Conservation (phyloP, 2,329 filamentous ascomycete species). For the Fusarium compactum region DNA sequence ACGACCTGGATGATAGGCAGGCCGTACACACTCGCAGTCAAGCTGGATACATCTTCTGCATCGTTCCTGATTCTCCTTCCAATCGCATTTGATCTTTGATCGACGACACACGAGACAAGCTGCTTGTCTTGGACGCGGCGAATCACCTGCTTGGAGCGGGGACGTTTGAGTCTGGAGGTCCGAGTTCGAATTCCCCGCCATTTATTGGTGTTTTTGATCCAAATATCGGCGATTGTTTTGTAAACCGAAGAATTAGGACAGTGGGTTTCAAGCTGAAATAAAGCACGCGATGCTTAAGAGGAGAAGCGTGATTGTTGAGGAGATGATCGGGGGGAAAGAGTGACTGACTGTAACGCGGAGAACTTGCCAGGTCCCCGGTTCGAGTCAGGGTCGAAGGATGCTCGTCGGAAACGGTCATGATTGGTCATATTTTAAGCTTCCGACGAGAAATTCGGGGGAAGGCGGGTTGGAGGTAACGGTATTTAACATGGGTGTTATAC, state of each 20-base stretch:
- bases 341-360: background rate
- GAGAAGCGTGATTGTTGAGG: conserved; percentile 14
- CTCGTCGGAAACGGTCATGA: conserved; percentile 19
- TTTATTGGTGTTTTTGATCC: background rate
- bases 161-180: conserved; percentile 29
- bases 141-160: conserved; percentile 44
- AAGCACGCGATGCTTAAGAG: conserved; percentile 25
- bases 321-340: background rate
- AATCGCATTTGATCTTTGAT: conserved; percentile 77
- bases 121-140: conserved; percentile 55
- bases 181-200: conserved; percentile 31
- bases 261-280: conserved; percentile 1
- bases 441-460: conserved; percentile 23
- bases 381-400: conserved; percentile 1
- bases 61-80: conserved; percentile 61
- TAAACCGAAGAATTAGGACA: conserved; percentile 13
- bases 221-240: conserved; percentile 34
- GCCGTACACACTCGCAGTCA: conserved; percentile 72
- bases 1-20: conserved; percentile 78
- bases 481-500: background rate
- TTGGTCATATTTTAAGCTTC: conserved; percentile 22
- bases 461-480: conserved; percentile 7
- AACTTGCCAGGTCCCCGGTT: conserved; percentile 5
- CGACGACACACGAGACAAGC: conserved; percentile 73
- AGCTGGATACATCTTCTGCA: conserved; percentile 73